phyloP scores from a whole-genome alignment of 2,329 filamentous ascomycete species.

The Thielaviopsis musarum region DNA sequence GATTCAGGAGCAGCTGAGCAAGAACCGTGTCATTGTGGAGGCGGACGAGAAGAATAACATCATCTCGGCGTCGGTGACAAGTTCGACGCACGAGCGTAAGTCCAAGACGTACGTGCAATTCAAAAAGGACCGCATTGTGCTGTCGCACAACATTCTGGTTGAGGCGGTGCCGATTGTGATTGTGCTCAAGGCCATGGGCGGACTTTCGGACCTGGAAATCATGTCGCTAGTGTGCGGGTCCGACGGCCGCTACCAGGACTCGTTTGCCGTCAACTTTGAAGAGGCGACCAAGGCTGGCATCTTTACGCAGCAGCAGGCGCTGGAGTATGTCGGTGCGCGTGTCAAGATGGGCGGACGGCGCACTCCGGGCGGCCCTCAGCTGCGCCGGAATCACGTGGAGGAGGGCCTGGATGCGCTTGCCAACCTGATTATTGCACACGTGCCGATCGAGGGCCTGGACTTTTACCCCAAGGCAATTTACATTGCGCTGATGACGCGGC shows the following conservation, averaged over 20 bases:
- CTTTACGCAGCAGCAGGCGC: conserved; percentile 83
- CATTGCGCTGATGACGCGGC: conserved; percentile 91
- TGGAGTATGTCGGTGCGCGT: conserved; percentile 77
- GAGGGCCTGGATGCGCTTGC: conserved; percentile 87
- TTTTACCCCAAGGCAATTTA: conserved; percentile 97
- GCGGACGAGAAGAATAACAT: conserved; percentile 81
- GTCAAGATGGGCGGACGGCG: conserved; percentile 72
- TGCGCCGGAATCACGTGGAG: conserved; percentile 65
- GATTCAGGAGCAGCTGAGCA: conserved; percentile 96
- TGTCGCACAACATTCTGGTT: conserved; percentile 83
- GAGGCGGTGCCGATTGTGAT: conserved; percentile 95
- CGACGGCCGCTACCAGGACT: conserved; percentile 80
- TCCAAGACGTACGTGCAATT: conserved; percentile 92
- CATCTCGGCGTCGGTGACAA: conserved; percentile 89
- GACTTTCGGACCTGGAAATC: conserved; percentile 90
- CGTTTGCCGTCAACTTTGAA: conserved; percentile 90
- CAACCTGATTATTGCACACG: conserved; percentile 86
- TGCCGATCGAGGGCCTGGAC: conserved; percentile 78
- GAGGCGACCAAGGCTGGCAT: conserved; percentile 71
- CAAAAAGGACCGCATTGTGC: conserved; percentile 80
- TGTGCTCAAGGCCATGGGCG: conserved; percentile 79
- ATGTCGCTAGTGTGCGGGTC: conserved; percentile 77
- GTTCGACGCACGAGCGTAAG: conserved; percentile 93
- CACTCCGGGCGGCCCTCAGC: conserved; percentile 31
- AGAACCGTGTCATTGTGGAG: conserved; percentile 97